Evolutionary conservation across 371 early-diverging fungal species (phyloP), one percentile per base, ranked within the genome.

Genomic region (Apophysomyces variabilis): DNA sequence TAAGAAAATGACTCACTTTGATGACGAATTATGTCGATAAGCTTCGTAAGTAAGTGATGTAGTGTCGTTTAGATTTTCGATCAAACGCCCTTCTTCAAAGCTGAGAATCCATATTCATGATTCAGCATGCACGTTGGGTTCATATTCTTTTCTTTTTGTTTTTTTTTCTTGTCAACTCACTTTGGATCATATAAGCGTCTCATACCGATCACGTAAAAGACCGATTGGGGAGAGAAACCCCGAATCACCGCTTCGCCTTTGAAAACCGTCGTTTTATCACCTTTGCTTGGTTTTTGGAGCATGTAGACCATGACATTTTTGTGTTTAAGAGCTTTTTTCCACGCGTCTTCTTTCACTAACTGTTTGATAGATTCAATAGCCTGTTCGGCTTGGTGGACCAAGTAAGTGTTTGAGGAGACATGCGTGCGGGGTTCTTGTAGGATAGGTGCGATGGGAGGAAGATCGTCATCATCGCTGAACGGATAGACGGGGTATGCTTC

Each of bases 271-370:
- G 80, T 69, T 61, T 87, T 87, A 12, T 85, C 84, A 4, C 60
- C 67, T 14, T 68, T 71, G 62, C 59, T 46, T 44, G 64, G 39
- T 6, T 58, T 60, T 26, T 70, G 75, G 47, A 74, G 62, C 75
- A 86, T 85, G 57, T 84, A 85, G 7, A 90, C 88, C 3, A 85
- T 78, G 18, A 86, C 85, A 35, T 84, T 87, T 58, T 87, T 87
- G 70, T 89, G 88, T n/a, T 85, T 86, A 43, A 87, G 64, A 7
- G 85, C 85, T 66, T 87, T 87, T 70, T 90, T 88, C 91, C 91
- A 90, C 5, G 76, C 77, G 21, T 67, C 70, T 38, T 75, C 75
- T 7, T 66, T 62, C 16, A 71, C 59, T 13, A 76, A 47, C 1
- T 75, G 70, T 47, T 72, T 74, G 16, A 84, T 47, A 2, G 69